Base-by-base conservation (phyloP, 805 yeast species). In the Myxozyma nipponensis region DNA sequence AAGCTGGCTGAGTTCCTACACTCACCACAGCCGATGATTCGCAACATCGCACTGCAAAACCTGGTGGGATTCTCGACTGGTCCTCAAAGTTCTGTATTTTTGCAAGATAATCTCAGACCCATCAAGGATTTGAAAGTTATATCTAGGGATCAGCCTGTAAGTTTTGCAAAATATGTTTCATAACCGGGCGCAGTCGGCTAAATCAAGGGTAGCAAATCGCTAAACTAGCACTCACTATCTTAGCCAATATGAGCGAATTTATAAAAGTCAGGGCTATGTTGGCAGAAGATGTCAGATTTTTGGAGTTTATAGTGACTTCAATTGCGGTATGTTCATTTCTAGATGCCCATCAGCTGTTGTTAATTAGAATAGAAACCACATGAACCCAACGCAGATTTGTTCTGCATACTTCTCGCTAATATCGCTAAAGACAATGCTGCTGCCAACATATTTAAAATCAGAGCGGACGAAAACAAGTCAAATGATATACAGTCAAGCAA, bases 221-320 rank as follows among this genome's bases (percentile, higher is more conserved):
- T 23, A 63, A 62, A 44, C 59, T 59, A 36, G 78, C 96, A 0
- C 70, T 84, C 17, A 88, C 96, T 0, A 86, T 85, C 28, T 71
- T 93, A 61, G 86, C 85, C 7, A 93, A 93, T 63, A 69, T 91
- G 50, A 84, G 95, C 68, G 93, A 81, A 58, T 88, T 85, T 64
- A 59, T 66, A 3, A 70, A 71, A 18, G 77, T 88, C 63, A 77
- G 96, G 61, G 74, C 75, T 40, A 61, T 82, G 52, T 76, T 91
- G 21, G 85, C 81, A 4, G 74, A 77, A 24, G 95, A 91, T 65
- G 72, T 69, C 15, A 71, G 71, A 6, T 87, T 82, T 64, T 52
- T 70, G 15, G 52, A 55, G 22, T 55, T 46, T 38, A 55, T 65
- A 19, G 63, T 61, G 18, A 54, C 60, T 24, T 50, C 60, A 52